phyloP scores from a whole-genome alignment of 139 green algal species.

The Zygnema circumcarinatum region DNA sequence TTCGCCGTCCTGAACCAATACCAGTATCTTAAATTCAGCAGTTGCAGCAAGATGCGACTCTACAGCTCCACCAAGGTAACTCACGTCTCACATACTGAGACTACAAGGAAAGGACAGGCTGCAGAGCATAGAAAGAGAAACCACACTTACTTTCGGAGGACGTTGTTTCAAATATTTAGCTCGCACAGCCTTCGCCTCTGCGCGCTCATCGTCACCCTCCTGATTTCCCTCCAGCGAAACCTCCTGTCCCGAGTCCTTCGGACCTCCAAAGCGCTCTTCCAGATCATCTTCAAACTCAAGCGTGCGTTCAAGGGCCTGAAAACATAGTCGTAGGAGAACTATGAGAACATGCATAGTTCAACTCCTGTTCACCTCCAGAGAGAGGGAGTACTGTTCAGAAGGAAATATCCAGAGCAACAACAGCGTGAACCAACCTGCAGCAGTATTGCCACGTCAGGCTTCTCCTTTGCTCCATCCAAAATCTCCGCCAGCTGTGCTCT shows the following conservation, averaged over 20 bases:
- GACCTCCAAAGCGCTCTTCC: slow-evolving; percentile 74
- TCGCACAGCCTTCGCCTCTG: background rate
- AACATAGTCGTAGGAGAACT: too few species aligned
- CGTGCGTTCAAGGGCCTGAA: slow-evolving; percentile 83
- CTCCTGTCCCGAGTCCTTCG: background rate
- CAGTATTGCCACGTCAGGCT: slow-evolving; percentile 78
- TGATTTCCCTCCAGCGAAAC: background rate
- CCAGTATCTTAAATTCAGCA: background rate
- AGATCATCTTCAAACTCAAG: slow-evolving; percentile 97
- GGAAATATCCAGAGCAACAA: too few species aligned
- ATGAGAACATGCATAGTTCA: too few species aligned
- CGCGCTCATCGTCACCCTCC: background rate
- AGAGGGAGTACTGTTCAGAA: too few species aligned
- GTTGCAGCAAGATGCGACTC: too few species aligned
- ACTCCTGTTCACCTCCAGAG: too few species aligned
- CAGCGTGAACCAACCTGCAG: slow-evolving; percentile 74
- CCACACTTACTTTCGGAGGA: too few species aligned
- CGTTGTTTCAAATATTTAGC: background rate
- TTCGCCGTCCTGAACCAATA: slow-evolving; percentile 46
- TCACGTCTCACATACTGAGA: too few species aligned
- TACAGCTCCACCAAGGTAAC: too few species aligned
- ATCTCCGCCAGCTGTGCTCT: slow-evolving; percentile 85
- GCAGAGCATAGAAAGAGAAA: too few species aligned
- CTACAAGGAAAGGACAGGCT: too few species aligned
- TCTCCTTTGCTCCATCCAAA: slow-evolving; percentile 68